Percentiles rank a stretch among this genome's conserved stretches.
Conservation (phyloP, 805 yeast genomes). For the Metschnikowia shivogae region DNA sequence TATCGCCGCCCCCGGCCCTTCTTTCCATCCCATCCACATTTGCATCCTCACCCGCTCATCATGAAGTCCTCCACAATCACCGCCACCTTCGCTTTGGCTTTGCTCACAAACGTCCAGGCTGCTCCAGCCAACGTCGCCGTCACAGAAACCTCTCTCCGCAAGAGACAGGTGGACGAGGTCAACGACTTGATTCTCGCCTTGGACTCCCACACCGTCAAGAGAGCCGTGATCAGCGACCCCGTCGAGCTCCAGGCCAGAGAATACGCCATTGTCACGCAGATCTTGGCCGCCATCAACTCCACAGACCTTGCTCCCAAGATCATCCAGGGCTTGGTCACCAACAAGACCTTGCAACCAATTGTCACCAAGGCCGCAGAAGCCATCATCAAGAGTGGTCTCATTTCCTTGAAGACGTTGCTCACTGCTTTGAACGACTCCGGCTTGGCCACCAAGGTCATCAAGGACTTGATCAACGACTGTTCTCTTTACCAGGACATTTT, state of each 20-base stretch:
- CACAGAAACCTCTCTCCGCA: slow-evolving; percentile 9
- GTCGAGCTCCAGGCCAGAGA: slow-evolving; percentile 35
- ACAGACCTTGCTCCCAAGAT: slow-evolving; percentile 36
- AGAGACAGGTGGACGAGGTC: slow-evolving; percentile 20
- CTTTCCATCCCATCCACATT: not conserved
- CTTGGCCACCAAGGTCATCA: slow-evolving; percentile 34
- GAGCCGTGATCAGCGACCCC: slow-evolving; percentile 20
- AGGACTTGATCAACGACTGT: slow-evolving; percentile 36
- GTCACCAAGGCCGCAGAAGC: slow-evolving; percentile 26
- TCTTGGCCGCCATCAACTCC: slow-evolving; percentile 33
- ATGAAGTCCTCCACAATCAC: slow-evolving; percentile 17
- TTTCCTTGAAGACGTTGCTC: slow-evolving; percentile 35
- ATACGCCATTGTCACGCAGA: slow-evolving; percentile 37
- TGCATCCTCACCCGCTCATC: not conserved
- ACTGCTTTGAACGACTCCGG: slow-evolving; percentile 41
- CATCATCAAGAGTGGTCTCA: slow-evolving; percentile 28
- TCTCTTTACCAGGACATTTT: slow-evolving; percentile 36
- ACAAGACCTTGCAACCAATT: slow-evolving; percentile 27
- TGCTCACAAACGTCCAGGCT: slow-evolving; percentile 15
- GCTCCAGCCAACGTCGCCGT: slow-evolving; percentile 17
- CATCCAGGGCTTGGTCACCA: slow-evolving; percentile 30
- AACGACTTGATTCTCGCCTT: slow-evolving; percentile 27
- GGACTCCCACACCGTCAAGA: slow-evolving; percentile 27
- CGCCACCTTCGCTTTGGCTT: slow-evolving; percentile 17
- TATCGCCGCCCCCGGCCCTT: not conserved